Percentiles rank a stretch among this genome's conserved stretches.
Evolutionary conservation across 1,139 yeast genomes (phyloP).

Genomic region (Debaryomycetaceae sp.): DNA sequence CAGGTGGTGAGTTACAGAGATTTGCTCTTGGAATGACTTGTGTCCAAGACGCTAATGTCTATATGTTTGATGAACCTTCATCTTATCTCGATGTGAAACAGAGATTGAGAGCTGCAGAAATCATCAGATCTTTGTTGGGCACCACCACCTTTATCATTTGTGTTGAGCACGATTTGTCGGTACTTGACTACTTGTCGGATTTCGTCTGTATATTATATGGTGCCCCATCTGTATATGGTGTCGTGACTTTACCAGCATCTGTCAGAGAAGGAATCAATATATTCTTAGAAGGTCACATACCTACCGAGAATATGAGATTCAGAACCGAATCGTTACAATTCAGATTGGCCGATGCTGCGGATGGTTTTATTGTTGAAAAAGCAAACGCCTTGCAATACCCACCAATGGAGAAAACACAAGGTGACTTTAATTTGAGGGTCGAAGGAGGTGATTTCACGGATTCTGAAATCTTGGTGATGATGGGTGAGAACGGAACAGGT

Average conservation of each 20-base stretch:
- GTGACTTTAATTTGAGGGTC: constrained; percentile 83
- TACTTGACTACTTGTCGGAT: constrained; percentile 92
- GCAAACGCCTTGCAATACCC: constrained; percentile 78
- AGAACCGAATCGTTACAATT: constrained; percentile 94
- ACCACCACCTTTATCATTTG: constrained; percentile 84
- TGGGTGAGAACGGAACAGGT: constrained; percentile 99
- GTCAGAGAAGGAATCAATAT: constrained; percentile 99
- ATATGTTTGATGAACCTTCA: constrained; percentile 99
- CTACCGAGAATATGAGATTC: constrained; percentile 94
- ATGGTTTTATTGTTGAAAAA: constrained; percentile 71
- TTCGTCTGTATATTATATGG: constrained; percentile 95
- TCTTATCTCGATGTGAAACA: constrained; percentile 97
- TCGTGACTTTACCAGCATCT: constrained; percentile 90
- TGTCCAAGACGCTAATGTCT: constrained; percentile 90
- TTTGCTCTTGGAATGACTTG: constrained; percentile 97
- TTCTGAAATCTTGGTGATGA: constrained; percentile 96
- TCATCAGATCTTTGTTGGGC: constrained; percentile 78
- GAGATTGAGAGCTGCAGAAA: constrained; percentile 94
- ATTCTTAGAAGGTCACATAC: constrained; percentile 96
- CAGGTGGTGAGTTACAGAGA: constrained; percentile 99
- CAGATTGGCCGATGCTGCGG: constrained; percentile 90
- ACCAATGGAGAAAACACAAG: constrained; percentile 83
- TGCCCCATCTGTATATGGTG: constrained; percentile 97
- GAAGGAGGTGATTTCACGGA: constrained; percentile 90
- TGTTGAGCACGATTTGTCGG: constrained; percentile 98